Percentiles rank a stretch among this genome's conserved stretches.
phyloP scores from a whole-genome alignment of 345 rosid genomes.

The Acer yangbiense region DNA sequence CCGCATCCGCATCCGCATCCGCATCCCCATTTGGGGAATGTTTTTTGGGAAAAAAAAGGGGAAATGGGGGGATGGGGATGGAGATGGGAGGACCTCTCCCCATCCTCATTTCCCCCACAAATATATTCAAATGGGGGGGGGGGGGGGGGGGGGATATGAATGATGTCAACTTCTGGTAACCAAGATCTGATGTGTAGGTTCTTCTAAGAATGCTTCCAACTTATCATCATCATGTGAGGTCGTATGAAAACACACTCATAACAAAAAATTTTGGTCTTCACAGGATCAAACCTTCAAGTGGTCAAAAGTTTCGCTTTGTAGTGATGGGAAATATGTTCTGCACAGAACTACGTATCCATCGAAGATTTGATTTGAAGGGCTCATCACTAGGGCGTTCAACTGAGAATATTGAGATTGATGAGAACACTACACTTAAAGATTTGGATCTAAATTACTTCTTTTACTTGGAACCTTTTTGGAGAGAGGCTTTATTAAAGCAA shows the following conservation, averaged over 20 bases:
- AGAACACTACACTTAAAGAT: slow-evolving; percentile 93
- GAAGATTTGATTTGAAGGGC: slow-evolving; percentile 97
- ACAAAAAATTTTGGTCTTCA: slow-evolving; percentile 99
- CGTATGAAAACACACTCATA: slow-evolving; percentile 90
- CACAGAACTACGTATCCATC: slow-evolving; percentile 91
- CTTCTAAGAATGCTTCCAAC: slow-evolving; percentile 96
- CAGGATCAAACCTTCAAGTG: slow-evolving; percentile 96
- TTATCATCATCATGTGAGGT: slow-evolving; percentile 88
- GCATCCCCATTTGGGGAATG: too few species aligned
- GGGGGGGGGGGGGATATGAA: too few species aligned
- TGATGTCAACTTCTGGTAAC: slow-evolving; percentile 24
- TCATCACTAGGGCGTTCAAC: slow-evolving; percentile 94
- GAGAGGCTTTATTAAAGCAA: slow-evolving; percentile 79
- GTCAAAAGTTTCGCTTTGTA: slow-evolving; percentile 98
- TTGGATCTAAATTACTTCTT: slow-evolving; percentile 82
- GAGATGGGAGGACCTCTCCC: too few species aligned
- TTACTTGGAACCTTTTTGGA: slow-evolving; percentile 94
- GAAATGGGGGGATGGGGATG: too few species aligned
- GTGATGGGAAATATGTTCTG: slow-evolving; percentile 99
- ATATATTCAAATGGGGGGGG: too few species aligned
- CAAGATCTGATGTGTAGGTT: slow-evolving; percentile 56
- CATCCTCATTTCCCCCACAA: too few species aligned
- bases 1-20: too few species aligned
- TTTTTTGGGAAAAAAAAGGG: too few species aligned
- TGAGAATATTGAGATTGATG: slow-evolving; percentile 90